Conservation (phyloP, 176 grass and related monocot species). For the Phoenix roebelenii region DNA sequence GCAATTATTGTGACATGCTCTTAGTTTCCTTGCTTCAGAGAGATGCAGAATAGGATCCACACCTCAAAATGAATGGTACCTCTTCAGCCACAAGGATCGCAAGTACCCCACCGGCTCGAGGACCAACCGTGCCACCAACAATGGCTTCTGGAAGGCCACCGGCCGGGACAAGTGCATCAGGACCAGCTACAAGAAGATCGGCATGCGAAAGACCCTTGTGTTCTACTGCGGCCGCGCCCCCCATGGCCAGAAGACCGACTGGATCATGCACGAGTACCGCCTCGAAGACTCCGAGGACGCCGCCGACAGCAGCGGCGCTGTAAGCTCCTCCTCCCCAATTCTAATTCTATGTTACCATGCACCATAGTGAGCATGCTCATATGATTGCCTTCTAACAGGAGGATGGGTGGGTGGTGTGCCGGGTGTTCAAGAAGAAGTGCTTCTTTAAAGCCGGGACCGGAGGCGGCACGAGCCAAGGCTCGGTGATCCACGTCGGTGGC, state of each 20-base stretch:
- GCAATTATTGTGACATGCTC: too few relatives aligned
- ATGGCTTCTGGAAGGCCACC: conserved; percentile 97
- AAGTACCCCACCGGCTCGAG: conserved; percentile 97
- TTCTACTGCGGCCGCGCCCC: conserved; percentile 98
- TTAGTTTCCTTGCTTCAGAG: conserved; percentile 26
- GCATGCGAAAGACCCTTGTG: conserved; percentile 97
- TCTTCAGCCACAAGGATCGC: conserved; percentile 99
- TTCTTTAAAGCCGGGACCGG: conserved; percentile 66
- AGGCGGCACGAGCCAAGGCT: not conserved
- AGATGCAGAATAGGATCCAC: conserved; percentile 81
- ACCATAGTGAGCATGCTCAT: too few relatives aligned
- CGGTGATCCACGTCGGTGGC: not conserved
- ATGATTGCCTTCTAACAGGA: conserved; percentile 31
- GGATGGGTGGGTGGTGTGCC: conserved; percentile 93
- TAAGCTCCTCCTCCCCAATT: not conserved
- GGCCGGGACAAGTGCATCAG: conserved; percentile 99
- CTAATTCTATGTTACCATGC: not conserved
- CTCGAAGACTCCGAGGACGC: conserved; percentile 58
- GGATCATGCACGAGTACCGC: conserved; percentile 56
- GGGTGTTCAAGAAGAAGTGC: conserved; percentile 99
- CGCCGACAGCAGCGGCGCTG: conserved; percentile 29
- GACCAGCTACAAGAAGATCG: conserved; percentile 88
- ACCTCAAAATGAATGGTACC: conserved; percentile 97
- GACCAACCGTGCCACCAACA: conserved; percentile 77
- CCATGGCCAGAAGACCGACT: conserved; percentile 76